These are phyloP conservation scores for Yarrowia bubula DNA, from an alignment of 805 yeast species.

Conservation along the genomic window DNA sequence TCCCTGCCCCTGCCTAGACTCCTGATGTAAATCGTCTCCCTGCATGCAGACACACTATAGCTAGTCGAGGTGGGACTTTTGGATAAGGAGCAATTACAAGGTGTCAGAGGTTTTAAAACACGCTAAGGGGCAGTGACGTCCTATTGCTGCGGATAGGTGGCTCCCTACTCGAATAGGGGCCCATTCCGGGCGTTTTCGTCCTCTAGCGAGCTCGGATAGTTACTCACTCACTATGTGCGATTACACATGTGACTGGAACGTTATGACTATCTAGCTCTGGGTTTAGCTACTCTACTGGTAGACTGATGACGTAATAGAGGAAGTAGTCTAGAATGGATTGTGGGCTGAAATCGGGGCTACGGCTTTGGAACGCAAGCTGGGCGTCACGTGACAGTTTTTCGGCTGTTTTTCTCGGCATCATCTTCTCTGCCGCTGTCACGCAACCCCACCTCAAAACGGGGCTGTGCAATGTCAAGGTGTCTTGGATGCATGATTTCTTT, in stretches of 20 bases:
- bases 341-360: too few relatives aligned
- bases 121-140: neutral
- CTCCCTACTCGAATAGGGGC: neutral
- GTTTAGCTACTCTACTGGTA: neutral
- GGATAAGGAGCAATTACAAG: neutral
- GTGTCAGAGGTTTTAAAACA: too few relatives aligned
- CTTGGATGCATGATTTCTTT: neutral
- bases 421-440: neutral
- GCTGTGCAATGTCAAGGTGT: conserved; percentile 16
- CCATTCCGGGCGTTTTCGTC: too few relatives aligned
- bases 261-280: neutral
- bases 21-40: conserved; percentile 11
- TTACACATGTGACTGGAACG: conserved; percentile 5
- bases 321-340: too few relatives aligned
- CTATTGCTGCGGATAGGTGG: neutral
- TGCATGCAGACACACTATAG: neutral
- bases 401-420: neutral
- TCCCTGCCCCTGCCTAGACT: conserved; percentile 16
- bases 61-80: neutral
- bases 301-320: neutral
- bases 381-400: neutral
- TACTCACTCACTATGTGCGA: neutral
- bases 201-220: neutral
- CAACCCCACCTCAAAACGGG: conserved; percentile 10
- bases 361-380: neutral